These are phyloP conservation scores for Chalaropsis ovoidea DNA, from an alignment of 2,329 filamentous ascomycete species.

Conservation along the genomic window DNA sequence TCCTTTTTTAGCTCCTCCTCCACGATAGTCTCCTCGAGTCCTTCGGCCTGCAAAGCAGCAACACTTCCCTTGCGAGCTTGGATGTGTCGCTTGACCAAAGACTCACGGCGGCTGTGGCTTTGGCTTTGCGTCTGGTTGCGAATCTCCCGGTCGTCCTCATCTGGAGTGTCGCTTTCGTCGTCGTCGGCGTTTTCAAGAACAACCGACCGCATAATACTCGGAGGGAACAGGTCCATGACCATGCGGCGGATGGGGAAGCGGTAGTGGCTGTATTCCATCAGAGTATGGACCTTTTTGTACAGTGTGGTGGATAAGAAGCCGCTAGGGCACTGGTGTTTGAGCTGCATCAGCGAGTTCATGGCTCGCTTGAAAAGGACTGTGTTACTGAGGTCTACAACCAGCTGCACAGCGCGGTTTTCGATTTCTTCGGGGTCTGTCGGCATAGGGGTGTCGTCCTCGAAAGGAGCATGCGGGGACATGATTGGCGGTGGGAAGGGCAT, in stretches of 20 bases:
- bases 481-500: conserved; percentile 36
- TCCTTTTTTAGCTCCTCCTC: conserved; percentile 41
- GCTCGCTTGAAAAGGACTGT: conserved; percentile 86
- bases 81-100: conserved; percentile 18
- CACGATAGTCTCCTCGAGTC: conserved; percentile 26
- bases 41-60: conserved; percentile 18
- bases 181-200: conserved; percentile 57
- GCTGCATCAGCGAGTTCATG: conserved; percentile 66
- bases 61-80: conserved; percentile 22
- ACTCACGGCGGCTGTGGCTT: conserved; percentile 15
- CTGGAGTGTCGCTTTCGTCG: conserved; percentile 44
- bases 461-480: conserved; percentile 32
- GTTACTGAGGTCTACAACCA: conserved; percentile 82
- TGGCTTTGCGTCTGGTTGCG: conserved; percentile 14
- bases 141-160: conserved; percentile 33
- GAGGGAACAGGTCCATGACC: conserved; percentile 89
- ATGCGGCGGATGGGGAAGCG: conserved; percentile 77
- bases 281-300: conserved; percentile 73
- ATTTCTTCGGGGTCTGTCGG: conserved; percentile 38
- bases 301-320: conserved; percentile 67
- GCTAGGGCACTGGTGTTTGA: conserved; percentile 63
- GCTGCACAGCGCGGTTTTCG: conserved; percentile 71
- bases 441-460: conserved; percentile 35
- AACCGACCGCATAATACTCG: conserved; percentile 71
- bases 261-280: conserved; percentile 85